Base-by-base conservation (phyloP, 441 rosid genomes). In the Hura crepitans region DNA sequence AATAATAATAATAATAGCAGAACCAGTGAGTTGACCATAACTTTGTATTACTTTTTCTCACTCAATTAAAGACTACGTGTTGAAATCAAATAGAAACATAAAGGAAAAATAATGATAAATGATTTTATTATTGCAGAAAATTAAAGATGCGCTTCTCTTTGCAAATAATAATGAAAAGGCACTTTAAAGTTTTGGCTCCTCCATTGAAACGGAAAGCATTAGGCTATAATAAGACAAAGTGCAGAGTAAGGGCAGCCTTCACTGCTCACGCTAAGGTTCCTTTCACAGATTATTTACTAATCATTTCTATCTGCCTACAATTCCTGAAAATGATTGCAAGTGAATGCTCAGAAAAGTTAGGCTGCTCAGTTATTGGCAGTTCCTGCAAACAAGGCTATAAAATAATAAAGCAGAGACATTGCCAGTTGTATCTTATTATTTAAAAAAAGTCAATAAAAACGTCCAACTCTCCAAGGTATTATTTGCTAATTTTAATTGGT, bases 181-280 rank as follows among this genome's bases (percentile, higher is more conserved):
- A n/a, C 27, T 18, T 35, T 18, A 1, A n/a, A 47, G 4, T 25
- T 17, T 50, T 42, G 47, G 18, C 27, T n/a, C 53, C 56, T 0
- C 22, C 53, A n/a, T n/a, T n/a, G n/a, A n/a, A n/a, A n/a, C n/a
- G n/a, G n/a, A n/a, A n/a, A n/a, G 23, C 49, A 47, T 59, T 47
- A 2, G 14, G 37, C 68, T 45, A 33, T 27, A 54, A 51, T 31
- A 49, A 57, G 47, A 70, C 62, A 70, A 57, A 61, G 1, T 30
- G 39, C 56, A 62, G 13, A 37, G 66, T n/a, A 35, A 33, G 49
- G 45, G 53, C 59, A 53, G 62, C 61, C 13, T 4, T 51, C 11
- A 65, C 57, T 58, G 27, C 49, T 37, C 30, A 65, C 47, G 8
- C 15, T 25, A 28, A 66, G 59, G 22, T 35, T n/a, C n/a, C n/a